These are phyloP conservation scores for Carnegiea gigantea DNA, from an alignment of 179 eudicot species.

Conservation along the genomic window DNA sequence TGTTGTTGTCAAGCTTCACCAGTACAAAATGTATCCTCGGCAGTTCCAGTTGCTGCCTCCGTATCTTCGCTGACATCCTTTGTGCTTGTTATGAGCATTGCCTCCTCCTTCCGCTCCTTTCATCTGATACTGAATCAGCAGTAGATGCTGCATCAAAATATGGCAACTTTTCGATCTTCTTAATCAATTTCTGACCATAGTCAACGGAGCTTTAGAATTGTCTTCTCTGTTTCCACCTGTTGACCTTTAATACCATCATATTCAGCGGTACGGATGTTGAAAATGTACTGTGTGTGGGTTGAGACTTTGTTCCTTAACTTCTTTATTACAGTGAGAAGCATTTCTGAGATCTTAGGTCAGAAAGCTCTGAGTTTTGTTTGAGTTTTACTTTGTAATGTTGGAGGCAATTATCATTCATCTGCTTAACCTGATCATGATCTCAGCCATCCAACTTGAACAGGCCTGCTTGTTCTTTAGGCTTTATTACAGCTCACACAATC, in stretches of 20 bases:
- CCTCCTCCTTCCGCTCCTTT: conserved; percentile 43
- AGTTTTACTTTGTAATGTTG: too few relatives aligned
- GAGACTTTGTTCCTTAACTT: conserved; percentile 44
- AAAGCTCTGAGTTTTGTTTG: too few relatives aligned
- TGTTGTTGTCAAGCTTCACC: too few relatives aligned
- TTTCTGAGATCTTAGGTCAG: too few relatives aligned
- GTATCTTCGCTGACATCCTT: conserved; percentile 76
- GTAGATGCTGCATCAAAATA: too few relatives aligned
- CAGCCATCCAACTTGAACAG: too few relatives aligned
- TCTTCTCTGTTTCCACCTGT: conserved; percentile 61
- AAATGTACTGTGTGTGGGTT: conserved; percentile 20
- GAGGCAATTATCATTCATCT: too few relatives aligned
- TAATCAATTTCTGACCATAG: conserved; percentile 58
- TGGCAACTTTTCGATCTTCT: conserved; percentile 52
- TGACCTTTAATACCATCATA: conserved; percentile 58
- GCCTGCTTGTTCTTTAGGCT: too few relatives aligned
- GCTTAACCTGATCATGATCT: too few relatives aligned
- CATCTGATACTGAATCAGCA: conserved; percentile 50
- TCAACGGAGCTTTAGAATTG: conserved; percentile 16
- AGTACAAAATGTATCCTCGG: conserved; percentile 61
- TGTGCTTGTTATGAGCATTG: conserved; percentile 65
- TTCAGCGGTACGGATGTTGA: conserved; percentile 22
- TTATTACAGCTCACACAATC: too few relatives aligned
- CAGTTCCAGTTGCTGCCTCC: conserved; percentile 76
- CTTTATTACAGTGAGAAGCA: too few relatives aligned